Percentiles rank a stretch among this genome's conserved stretches.
Evolutionary conservation across 1,139 yeast genomes (phyloP).

Genomic region (Magnusiomyces suaveolens): DNA sequence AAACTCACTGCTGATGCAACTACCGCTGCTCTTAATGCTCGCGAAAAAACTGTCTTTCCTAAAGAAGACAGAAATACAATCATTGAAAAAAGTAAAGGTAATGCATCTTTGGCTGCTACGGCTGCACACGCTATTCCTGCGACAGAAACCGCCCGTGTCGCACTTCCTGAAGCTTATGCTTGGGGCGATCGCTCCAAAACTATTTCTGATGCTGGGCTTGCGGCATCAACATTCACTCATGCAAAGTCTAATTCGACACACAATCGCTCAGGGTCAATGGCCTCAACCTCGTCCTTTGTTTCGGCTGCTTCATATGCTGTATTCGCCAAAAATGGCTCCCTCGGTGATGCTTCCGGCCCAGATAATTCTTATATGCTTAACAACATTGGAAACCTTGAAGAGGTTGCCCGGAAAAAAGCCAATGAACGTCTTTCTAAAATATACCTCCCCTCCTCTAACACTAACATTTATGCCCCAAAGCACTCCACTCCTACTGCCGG

Average conservation of each 20-base stretch:
- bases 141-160: constrained; percentile 29
- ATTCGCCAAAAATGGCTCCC: neutral
- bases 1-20: constrained; percentile 32
- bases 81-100: constrained; percentile 10
- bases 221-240: constrained; percentile 16
- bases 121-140: constrained; percentile 28
- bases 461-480: constrained; percentile 9
- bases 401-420: constrained; percentile 30
- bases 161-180: constrained; percentile 32
- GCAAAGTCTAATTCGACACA: constrained; percentile 7
- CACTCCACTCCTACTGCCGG: constrained; percentile 16
- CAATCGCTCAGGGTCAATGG: constrained; percentile 8
- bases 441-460: constrained; percentile 21
- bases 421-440: constrained; percentile 26
- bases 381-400: constrained; percentile 25
- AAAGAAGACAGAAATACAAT: constrained; percentile 14
- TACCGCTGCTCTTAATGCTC: constrained; percentile 43
- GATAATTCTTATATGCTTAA: constrained; percentile 8
- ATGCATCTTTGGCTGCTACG: constrained; percentile 27
- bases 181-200: constrained; percentile 24
- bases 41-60: constrained; percentile 20
- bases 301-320: constrained; percentile 13
- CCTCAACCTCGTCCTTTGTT: constrained; percentile 9
- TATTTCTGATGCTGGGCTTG: constrained; percentile 14
- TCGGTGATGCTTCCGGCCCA: neutral